Evolutionary conservation across 129 eudicot species (phyloP).

Genomic region (Deinandra increscens): DNA sequence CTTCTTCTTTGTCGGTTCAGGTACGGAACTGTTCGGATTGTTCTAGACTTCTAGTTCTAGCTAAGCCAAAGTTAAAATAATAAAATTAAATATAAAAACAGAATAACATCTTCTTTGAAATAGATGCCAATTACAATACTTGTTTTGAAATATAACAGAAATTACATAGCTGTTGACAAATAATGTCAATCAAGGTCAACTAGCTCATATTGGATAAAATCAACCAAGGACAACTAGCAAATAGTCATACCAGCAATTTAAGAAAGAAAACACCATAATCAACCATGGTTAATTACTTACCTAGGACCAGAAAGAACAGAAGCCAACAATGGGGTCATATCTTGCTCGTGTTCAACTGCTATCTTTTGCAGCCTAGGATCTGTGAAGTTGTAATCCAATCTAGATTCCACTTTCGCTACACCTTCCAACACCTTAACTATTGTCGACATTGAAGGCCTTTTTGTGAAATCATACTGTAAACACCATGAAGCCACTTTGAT

Average conservation of each 20-base stretch:
- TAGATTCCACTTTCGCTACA: conserved; percentile 17
- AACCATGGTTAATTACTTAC: background rate
- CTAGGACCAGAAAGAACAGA: conserved; percentile 27
- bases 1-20: too few species aligned
- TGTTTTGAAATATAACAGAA: too few species aligned
- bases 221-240: background rate
- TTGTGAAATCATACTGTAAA: conserved; percentile 23
- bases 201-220: too few species aligned
- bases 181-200: too few species aligned
- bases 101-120: too few species aligned
- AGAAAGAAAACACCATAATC: background rate
- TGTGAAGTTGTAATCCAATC: conserved; percentile 33
- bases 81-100: too few species aligned
- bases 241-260: background rate
- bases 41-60: too few species aligned
- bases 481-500: conserved; percentile 45
- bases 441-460: conserved; percentile 38
- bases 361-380: conserved; percentile 15
- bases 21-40: too few species aligned
- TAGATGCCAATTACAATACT: too few species aligned
- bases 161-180: too few species aligned
- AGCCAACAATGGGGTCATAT: background rate
- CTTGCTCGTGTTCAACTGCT: background rate
- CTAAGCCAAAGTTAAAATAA: too few species aligned
- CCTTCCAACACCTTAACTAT: conserved; percentile 35